These are phyloP conservation scores for Aspergillus candidus DNA, from an alignment of 2,329 filamentous ascomycete genomes.

Conservation along the genomic window DNA sequence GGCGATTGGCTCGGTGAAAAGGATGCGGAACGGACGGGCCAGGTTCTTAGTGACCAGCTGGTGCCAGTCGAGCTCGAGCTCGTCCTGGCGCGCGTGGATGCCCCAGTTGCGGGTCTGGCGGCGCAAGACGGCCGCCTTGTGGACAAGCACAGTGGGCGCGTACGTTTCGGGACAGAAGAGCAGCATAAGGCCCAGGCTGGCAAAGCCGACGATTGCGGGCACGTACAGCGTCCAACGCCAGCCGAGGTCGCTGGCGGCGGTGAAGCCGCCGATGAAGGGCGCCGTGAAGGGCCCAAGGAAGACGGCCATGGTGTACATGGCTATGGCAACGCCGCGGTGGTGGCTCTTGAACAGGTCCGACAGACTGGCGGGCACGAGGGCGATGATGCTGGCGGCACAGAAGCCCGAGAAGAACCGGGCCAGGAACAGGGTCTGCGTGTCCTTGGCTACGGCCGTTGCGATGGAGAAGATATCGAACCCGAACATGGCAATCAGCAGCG, in stretches of 20 bases:
- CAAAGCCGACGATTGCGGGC: constrained; percentile 46
- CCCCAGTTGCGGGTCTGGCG: constrained; percentile 19
- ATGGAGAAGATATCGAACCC: constrained; percentile 41
- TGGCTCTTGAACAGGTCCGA: constrained; percentile 46
- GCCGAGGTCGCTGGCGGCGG: constrained; percentile 39
- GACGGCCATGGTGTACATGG: constrained; percentile 43
- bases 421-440: constrained; percentile 34
- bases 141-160: constrained; percentile 31
- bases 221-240: constrained; percentile 48
- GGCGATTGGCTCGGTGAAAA: constrained; percentile 21
- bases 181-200: constrained; percentile 27
- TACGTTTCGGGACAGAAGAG: constrained; percentile 49
- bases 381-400: constrained; percentile 37
- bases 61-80: constrained; percentile 15
- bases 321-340: constrained; percentile 35
- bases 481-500: constrained; percentile 40
- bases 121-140: constrained; percentile 16
- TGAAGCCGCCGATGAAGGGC: constrained; percentile 46
- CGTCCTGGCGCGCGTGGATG: constrained; percentile 18
- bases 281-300: constrained; percentile 43
- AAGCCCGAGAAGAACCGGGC: constrained; percentile 41
- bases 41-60: constrained; percentile 17
- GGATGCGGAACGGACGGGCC: constrained; percentile 16
- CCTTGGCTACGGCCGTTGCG: constrained; percentile 36
- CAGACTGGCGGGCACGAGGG: constrained; percentile 36